Evolutionary conservation across 768 basidiomycete species (phyloP), one percentile per base, ranked within the genome.

Genomic region (Phallus indusiatus): DNA sequence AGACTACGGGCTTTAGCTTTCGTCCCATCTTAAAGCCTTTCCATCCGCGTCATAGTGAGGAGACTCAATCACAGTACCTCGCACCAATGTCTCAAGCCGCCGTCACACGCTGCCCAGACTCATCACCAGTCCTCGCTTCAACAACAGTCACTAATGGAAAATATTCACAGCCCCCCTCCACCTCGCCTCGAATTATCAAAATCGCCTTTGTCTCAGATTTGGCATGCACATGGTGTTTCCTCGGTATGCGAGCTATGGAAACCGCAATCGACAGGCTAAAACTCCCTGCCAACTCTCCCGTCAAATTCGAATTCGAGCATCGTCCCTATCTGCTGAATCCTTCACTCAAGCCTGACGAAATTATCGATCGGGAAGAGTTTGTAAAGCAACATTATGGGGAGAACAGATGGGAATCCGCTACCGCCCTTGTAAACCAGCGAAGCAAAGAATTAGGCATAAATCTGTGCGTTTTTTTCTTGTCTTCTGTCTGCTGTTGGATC

Each of bases 401-500:
- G 63, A 82, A 81, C 49, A 72, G 72, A 50, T 78, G 76, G 48
- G 64, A 66, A 22, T 71, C 70, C 35, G 67, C 81, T 47, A 68
- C 76, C 37, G 68, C 69, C 47, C 70, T 72, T 37, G 75, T 86
- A 28, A 66, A 71, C 21, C 79, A 78, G 58, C 82, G 81, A 74
- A 78, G 76, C 1, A 72, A 76, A 36, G 78, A 82, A 66, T 78
- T 82, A 56, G 81, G 80, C 1, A 77, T 84, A 54, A 76, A 79
- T 36, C 72, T 84, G 83, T 86, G 69, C 64, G 80, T 71, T 5
- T 50, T 47, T 36, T 55, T 55, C 33, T 48, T 36, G 11, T 42
- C 49, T 21, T 53, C 20, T 34, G 11, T 53, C 52, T 28, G 20
- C 28, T 33, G 22, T 22, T 20, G 22, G 33, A 36, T 35, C 53